Base-by-base conservation (phyloP, 805 yeast genomes). In the Lipomyces anomalus region DNA sequence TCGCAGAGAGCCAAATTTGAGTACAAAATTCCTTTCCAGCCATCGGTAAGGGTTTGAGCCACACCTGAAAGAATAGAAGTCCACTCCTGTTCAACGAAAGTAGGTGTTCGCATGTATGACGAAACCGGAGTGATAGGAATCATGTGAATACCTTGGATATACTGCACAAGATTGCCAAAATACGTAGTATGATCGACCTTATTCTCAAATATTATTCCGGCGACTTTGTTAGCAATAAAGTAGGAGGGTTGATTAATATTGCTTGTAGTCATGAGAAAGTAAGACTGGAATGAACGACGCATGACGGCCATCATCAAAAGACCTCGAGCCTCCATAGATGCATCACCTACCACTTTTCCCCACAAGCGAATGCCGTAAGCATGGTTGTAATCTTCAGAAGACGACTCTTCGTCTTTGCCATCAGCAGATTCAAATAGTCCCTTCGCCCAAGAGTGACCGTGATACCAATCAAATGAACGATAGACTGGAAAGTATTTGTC, bases 121-220 rank as follows among this genome's bases (percentile, higher is more conserved):
- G 83, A 76, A 16, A 72, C 69, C 1, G 86, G 83, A 0, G 84
- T 80, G 23, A 77, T 67, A 20, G 89, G 89, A 32, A 83, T 59
- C 88, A 82, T 83, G 61, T 83, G 88, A 48, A 82, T 83, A 3
- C 90, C 90, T 55, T 82, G 86, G 43, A 80, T 81, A 57, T 76
- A 82, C 62, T 81, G 80, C 34, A 67, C 64, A 44, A 73, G 66
- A 48, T 67, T 59, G 4, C 88, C 88, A 58, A 83, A 83, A 57
- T 76, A 83, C 2, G 89, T 82, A 5, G 85, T 75, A 66, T 82
- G 80, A 58, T 78, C 85, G 46, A 80, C 68, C 59, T 82, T 81
- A 66, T 82, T 82, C 59, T 83, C 88, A 62, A 80, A 80, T 38
- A 76, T 61, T 47, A 83, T 81, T 5, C 90, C 90, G 24, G 78